Evolutionary conservation across 176 grass and related monocot species (phyloP).

Genomic region (Poa annua): DNA sequence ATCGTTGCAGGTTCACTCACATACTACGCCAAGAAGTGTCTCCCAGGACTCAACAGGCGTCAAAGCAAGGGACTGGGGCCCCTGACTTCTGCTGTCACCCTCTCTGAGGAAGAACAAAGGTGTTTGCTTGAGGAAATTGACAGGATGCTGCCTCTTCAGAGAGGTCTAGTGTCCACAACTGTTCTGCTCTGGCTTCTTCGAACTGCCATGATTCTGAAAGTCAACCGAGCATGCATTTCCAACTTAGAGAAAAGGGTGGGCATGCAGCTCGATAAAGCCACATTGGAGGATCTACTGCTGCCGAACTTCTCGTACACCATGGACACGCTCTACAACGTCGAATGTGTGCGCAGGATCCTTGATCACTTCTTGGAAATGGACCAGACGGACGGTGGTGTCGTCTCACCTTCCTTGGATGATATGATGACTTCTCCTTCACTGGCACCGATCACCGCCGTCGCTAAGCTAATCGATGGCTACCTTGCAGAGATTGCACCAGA

Average conservation of each 20-base stretch:
- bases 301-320: conserved; percentile 47
- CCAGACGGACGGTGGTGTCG: conserved; percentile 14
- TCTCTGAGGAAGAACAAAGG: conserved; percentile 47
- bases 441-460: conserved; percentile 38
- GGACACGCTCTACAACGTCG: conserved; percentile 74
- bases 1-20: conserved; percentile 32
- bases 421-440: conserved; percentile 36
- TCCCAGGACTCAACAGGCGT: conserved; percentile 40
- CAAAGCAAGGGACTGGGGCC: conserved; percentile 34
- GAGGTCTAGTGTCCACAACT: conserved; percentile 21
- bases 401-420: conserved; percentile 36
- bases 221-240: conserved; percentile 38
- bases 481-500: conserved; percentile 76
- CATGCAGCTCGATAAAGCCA: conserved; percentile 47
- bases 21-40: conserved; percentile 43
- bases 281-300: conserved; percentile 53
- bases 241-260: conserved; percentile 59
- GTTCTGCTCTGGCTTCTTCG: conserved; percentile 55
- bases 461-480: conserved; percentile 62
- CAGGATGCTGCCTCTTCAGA: conserved; percentile 46
- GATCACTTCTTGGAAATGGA: conserved; percentile 63
- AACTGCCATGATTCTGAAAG: conserved; percentile 50
- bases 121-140: conserved; percentile 48
- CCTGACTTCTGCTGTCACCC: neutral
- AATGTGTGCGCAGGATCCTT: conserved; percentile 69